Conservation (phyloP, 768 basidiomycete genomes). For the Collybia mongolica region DNA sequence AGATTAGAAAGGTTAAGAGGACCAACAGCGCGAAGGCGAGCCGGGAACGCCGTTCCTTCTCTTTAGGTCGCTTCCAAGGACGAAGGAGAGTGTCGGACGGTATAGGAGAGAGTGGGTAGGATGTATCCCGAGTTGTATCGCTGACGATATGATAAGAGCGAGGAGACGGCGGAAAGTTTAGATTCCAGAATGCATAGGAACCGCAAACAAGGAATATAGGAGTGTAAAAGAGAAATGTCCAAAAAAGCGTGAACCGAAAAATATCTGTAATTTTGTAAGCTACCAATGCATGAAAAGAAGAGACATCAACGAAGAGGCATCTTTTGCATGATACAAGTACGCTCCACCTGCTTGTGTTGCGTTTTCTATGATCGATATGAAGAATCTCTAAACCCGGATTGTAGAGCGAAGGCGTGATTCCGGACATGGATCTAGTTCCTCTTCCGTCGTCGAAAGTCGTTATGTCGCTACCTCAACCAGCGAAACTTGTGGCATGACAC, state of each 20-base stretch:
- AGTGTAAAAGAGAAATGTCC: conserved; percentile 50
- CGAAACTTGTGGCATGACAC: background rate
- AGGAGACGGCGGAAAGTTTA: conserved; percentile 42
- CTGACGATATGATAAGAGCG: background rate
- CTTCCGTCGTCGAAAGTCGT: background rate
- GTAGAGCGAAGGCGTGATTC: conserved; percentile 43
- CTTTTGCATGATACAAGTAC: conserved; percentile 39
- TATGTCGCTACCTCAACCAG: background rate
- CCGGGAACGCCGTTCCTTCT: conserved; percentile 42
- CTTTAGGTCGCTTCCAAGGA: conserved; percentile 9
- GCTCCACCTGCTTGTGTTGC: conserved; percentile 30
- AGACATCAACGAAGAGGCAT: conserved; percentile 15
- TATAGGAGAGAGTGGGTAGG: too few species aligned
- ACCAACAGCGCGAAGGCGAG: conserved; percentile 47
- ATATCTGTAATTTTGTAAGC: conserved; percentile 31
- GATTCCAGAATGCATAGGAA: conserved; percentile 49
- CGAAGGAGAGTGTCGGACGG: too few species aligned
- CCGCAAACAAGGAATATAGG: conserved; percentile 49
- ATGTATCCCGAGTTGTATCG: too few species aligned
- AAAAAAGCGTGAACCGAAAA: conserved; percentile 55
- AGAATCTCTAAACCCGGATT: conserved; percentile 49
- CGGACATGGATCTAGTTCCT: background rate
- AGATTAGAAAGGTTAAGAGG: conserved; percentile 36
- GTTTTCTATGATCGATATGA: conserved; percentile 34
- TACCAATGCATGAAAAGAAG: background rate